Percentiles rank a stretch among this genome's conserved stretches.
Evolutionary conservation across 495 filamentous ascomycete species (phyloP).

Genomic region (Aspergillus nidulans): DNA sequence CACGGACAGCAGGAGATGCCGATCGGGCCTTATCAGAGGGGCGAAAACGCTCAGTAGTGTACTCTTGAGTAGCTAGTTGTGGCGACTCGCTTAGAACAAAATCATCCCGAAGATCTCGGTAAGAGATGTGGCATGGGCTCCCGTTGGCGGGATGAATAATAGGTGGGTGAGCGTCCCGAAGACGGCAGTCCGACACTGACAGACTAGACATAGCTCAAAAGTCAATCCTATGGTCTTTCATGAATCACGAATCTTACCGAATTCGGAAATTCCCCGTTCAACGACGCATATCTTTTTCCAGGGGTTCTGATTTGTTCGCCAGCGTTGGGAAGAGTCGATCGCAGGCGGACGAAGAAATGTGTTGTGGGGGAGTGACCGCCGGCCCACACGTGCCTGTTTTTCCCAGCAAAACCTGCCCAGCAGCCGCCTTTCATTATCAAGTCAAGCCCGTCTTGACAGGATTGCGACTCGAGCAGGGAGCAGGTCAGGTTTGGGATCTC

Average conservation of each 20-base stretch:
- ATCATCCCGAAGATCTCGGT: no score
- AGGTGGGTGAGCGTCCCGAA: not conserved
- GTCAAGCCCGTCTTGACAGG: not conserved
- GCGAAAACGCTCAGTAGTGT: no score
- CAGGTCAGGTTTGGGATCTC: not conserved
- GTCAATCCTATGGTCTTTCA: not conserved
- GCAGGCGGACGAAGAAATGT: not conserved
- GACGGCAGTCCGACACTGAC: not conserved
- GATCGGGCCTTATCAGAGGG: not conserved
- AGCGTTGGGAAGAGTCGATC: not conserved
- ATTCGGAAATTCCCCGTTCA: not conserved
- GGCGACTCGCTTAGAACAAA: not conserved
- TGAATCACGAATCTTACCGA: not conserved
- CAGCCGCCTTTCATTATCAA: no score
- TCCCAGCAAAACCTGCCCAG: not conserved
- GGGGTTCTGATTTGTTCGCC: not conserved
- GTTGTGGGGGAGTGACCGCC: not conserved
- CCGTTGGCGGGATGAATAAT: not conserved
- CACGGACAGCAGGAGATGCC: no score
- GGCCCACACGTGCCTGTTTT: not conserved
- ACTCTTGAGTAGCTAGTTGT: not conserved
- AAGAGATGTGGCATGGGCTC: not conserved
- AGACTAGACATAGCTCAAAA: not conserved
- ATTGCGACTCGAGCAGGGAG: no score
- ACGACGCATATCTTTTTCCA: not conserved